phyloP scores from a whole-genome alignment of 345 rosid species.

The Citrus maxima region DNA sequence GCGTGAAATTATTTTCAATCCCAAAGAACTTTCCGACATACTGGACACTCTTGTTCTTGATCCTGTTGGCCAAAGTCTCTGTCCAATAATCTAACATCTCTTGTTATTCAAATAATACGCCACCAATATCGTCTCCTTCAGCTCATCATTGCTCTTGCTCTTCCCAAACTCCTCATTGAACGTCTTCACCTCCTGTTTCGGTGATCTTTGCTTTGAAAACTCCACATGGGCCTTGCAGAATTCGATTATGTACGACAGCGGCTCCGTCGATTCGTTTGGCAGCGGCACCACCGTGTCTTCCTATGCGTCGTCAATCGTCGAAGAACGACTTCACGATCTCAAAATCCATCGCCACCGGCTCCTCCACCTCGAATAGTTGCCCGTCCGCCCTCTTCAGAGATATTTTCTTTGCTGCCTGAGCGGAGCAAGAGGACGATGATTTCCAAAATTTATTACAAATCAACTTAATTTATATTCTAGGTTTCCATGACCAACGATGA shows the following conservation, averaged over 20 bases:
- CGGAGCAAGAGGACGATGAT: background rate
- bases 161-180: conserved; percentile 12
- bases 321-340: conserved; percentile 22
- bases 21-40: conserved; percentile 31
- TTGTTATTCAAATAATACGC: conserved; percentile 33
- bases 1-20: conserved; percentile 23
- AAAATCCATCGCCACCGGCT: conserved; percentile 25
- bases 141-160: conserved; percentile 2
- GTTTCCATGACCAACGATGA: too few species aligned
- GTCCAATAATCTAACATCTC: conserved; percentile 24
- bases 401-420: background rate
- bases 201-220: background rate
- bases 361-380: conserved; percentile 20
- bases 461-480: too few species aligned
- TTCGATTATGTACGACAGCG: conserved; percentile 12
- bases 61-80: conserved; percentile 26
- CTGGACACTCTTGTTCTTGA: conserved; percentile 39
- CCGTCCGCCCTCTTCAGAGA: conserved; percentile 19
- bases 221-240: conserved; percentile 24
- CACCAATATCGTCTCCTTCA: conserved; percentile 28
- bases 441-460: background rate
- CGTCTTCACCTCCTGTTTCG: conserved; percentile 1
- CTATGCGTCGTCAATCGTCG: conserved; percentile 11
- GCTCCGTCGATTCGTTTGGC: conserved; percentile 20
- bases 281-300: conserved; percentile 14